Percentiles rank a stretch among this genome's conserved stretches.
Conservation (phyloP, 139 green algal genomes). For the Choricystis sp. region DNA sequence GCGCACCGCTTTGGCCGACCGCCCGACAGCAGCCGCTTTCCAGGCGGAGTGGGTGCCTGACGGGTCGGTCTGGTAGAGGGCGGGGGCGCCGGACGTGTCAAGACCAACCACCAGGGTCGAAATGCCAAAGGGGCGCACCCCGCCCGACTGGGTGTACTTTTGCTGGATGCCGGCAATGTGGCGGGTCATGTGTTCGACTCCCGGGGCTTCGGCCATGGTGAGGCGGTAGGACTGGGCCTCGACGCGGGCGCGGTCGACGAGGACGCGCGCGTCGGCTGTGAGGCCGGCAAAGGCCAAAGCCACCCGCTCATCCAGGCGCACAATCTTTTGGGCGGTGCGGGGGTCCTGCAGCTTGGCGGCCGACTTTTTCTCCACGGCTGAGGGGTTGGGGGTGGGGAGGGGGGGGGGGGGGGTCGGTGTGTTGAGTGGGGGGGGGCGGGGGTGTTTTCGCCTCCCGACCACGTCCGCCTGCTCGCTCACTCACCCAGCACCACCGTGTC, state of each 20-base stretch:
- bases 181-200: conserved; percentile 80
- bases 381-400: not conserved
- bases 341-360: conserved; percentile 90
- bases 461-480: not conserved
- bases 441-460: not conserved
- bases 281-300: conserved; percentile 92
- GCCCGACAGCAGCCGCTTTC: conserved; percentile 94
- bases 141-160: conserved; percentile 93
- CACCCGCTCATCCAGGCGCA: conserved; percentile 90
- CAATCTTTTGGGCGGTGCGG: conserved; percentile 91
- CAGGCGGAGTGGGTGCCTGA: conserved; percentile 87
- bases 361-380: conserved; percentile 88
- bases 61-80: conserved; percentile 94
- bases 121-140: conserved; percentile 94
- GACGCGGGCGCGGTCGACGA: conserved; percentile 82
- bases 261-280: conserved; percentile 86
- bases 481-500: conserved; percentile 81
- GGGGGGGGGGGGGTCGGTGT: not conserved
- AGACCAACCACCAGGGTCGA: conserved; percentile 93
- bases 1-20: conserved; percentile 90
- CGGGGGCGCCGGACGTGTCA: conserved; percentile 41
- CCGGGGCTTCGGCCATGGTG: conserved; percentile 1
- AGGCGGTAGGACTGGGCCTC: conserved; percentile 69
- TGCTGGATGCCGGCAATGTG: conserved; percentile 76
- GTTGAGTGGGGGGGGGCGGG: not conserved